Evolutionary conservation across 176 grass and related monocot species (phyloP).

Genomic region (Zoysia japonica): DNA sequence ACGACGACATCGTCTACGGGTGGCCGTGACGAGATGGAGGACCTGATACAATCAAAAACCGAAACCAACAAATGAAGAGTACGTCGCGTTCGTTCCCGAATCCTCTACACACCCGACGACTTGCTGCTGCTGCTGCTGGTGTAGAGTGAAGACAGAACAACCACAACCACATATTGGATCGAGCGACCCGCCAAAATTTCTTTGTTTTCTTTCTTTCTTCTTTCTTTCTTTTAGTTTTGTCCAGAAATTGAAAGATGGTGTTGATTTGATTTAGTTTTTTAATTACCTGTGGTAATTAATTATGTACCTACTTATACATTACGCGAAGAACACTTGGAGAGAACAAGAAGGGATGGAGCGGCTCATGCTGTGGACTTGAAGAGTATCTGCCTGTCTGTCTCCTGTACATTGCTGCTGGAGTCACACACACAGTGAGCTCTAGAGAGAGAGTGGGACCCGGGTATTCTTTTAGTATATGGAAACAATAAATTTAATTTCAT

Average conservation of each 20-base stretch:
- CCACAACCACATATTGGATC: not conserved
- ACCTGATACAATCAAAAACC: too few species aligned
- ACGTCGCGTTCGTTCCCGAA: not conserved
- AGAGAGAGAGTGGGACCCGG: conserved; percentile 17
- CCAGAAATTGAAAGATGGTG: conserved; percentile 65
- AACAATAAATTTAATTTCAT: conserved; percentile 64
- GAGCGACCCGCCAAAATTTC: conserved; percentile 44
- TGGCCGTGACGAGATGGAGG: conserved; percentile 35
- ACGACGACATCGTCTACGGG: accelerated
- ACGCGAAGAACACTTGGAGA: conserved; percentile 23
- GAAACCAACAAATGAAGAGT: not conserved
- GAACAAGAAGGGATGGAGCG: not conserved
- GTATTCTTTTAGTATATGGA: conserved; percentile 67
- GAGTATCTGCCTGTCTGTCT: conserved; percentile 11
- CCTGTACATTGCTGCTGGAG: conserved; percentile 38
- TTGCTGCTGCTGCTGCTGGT: not conserved
- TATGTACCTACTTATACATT: conserved; percentile 61
- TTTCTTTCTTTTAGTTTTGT: conserved; percentile 53
- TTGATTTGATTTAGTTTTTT: conserved; percentile 66
- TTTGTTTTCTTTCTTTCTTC: not conserved
- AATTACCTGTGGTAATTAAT: conserved; percentile 71
- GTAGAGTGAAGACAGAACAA: not conserved
- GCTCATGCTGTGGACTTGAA: not conserved
- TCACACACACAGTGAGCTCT: not conserved
- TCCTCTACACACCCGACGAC: not conserved